Percentiles rank a stretch among this genome's conserved stretches.
These are phyloP conservation scores for Raphidocelis subcapitata DNA, from an alignment of 139 green algal genomes.

Conservation along the genomic window DNA sequence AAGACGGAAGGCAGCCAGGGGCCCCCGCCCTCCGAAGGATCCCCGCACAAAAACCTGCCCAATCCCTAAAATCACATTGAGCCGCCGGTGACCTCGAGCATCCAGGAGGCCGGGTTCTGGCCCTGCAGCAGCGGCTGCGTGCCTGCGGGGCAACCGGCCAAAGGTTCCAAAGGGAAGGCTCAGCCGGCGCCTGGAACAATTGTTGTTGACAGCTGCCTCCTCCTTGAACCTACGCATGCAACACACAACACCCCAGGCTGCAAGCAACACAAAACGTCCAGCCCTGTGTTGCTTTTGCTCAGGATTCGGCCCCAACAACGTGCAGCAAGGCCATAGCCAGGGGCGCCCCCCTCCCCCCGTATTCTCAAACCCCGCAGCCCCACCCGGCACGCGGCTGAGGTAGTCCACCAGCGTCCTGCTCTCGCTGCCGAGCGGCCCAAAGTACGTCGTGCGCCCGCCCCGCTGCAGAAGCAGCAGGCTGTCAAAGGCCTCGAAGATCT, in stretches of 20 bases:
- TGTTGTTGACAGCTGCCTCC: neutral
- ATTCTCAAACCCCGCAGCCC: neutral
- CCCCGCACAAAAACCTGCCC: too few relatives aligned
- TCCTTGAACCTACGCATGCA: neutral
- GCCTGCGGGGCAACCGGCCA: conserved; percentile 11
- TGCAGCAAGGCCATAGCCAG: too few relatives aligned
- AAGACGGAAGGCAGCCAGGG: too few relatives aligned
- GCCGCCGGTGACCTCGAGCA: conserved; percentile 64
- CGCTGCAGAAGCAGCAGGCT: conserved; percentile 78
- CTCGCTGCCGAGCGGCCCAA: conserved; percentile 77
- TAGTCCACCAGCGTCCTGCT: conserved; percentile 66
- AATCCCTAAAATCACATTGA: too few relatives aligned
- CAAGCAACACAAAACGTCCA: neutral
- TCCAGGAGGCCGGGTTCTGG: conserved; percentile 82
- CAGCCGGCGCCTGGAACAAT: neutral
- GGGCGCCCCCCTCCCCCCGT: too few relatives aligned
- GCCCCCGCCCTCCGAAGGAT: too few relatives aligned
- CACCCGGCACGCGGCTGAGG: conserved; percentile 30
- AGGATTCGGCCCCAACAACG: too few relatives aligned
- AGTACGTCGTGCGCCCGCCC: conserved; percentile 82
- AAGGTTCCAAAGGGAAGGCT: neutral
- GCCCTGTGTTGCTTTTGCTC: neutral
- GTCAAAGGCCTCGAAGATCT: conserved; percentile 81
- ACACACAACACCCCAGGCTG: neutral
- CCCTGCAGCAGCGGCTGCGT: conserved; percentile 5